These are phyloP conservation scores for Petunia hybrid DNA, from an alignment of 305 asterid species.

Conservation along the genomic window DNA sequence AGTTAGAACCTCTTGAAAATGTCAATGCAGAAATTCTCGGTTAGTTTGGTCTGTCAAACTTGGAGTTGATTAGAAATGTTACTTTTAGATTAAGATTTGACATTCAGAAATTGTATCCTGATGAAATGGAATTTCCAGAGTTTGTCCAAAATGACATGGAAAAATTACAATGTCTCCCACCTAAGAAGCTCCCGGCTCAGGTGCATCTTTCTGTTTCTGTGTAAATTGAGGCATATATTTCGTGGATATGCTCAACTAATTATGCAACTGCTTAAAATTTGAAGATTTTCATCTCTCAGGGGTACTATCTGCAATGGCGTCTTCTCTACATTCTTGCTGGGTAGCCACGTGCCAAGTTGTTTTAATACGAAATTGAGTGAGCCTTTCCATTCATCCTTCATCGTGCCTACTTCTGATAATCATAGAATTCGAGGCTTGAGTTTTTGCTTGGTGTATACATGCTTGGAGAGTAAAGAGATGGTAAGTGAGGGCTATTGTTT, in stretches of 20 bases:
- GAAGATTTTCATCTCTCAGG: not conserved
- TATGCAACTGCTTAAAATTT: not conserved
- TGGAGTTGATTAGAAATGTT: slow-evolving; percentile 28
- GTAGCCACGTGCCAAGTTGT: slow-evolving; percentile 29
- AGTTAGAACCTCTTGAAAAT: slow-evolving; percentile 32
- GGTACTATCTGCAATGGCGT: slow-evolving; percentile 19
- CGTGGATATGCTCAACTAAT: slow-evolving; percentile 12
- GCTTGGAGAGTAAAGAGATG: not conserved
- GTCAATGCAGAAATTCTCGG: too few relatives aligned
- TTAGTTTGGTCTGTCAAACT: slow-evolving; percentile 12
- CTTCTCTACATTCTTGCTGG: slow-evolving; percentile 21
- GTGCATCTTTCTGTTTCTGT: slow-evolving; percentile 21
- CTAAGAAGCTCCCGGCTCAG: slow-evolving; percentile 27
- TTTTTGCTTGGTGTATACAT: slow-evolving; percentile 27
- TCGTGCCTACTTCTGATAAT: not conserved
- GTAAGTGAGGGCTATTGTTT: not conserved
- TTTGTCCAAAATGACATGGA: slow-evolving; percentile 2
- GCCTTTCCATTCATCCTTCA: slow-evolving; percentile 11
- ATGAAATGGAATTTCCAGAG: not conserved
- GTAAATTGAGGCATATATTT: not conserved
- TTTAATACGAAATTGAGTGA: slow-evolving; percentile 17
- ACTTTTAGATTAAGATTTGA: slow-evolving; percentile 20
- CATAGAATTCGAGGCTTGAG: slow-evolving; percentile 27
- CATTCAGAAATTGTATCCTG: not conserved
- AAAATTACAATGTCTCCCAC: slow-evolving; percentile 18